Conservation (phyloP, 169 alveolate species). For the Plasmodium vivax region DNA sequence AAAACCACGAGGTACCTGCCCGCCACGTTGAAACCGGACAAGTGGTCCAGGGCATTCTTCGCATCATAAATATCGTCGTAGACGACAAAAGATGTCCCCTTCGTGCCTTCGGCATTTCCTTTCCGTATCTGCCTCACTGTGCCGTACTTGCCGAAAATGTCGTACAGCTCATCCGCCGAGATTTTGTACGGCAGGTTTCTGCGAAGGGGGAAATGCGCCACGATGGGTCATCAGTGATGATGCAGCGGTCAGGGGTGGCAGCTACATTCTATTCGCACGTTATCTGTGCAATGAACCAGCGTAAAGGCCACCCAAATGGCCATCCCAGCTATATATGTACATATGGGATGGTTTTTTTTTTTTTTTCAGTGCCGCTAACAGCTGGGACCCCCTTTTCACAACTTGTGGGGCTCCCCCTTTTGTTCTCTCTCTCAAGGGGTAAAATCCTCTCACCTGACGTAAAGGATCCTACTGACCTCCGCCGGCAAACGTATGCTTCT, state of each 20-base stretch:
- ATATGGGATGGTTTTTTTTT: background rate
- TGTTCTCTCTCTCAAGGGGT: background rate
- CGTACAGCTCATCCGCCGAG: conserved; percentile 97
- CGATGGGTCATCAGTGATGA: background rate
- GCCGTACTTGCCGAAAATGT: conserved; percentile 99
- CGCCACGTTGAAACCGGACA: conserved; percentile 98
- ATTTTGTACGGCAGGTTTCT: conserved; percentile 91
- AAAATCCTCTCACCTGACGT: conserved; percentile 64
- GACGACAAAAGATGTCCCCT: conserved; percentile 97
- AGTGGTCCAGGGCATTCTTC: conserved; percentile 98
- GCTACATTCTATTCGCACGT: background rate
- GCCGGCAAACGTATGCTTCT: conserved; percentile 77
- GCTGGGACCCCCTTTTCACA: background rate
- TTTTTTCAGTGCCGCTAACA: background rate
- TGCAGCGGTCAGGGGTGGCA: background rate
- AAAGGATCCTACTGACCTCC: conserved; percentile 77
- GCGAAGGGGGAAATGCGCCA: background rate
- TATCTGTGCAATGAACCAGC: background rate
- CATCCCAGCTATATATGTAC: background rate
- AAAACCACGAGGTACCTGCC: conserved; percentile 93
- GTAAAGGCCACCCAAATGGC: background rate
- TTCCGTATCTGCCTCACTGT: conserved; percentile 98
- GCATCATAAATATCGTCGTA: conserved; percentile 99
- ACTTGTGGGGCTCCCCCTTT: background rate
- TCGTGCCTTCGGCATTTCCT: conserved; percentile 92